A percentile compares a stretch with the other conserved stretches of the same genome.
Conservation (phyloP, 306 rosid genomes). For the Trifolium pratense region DNA sequence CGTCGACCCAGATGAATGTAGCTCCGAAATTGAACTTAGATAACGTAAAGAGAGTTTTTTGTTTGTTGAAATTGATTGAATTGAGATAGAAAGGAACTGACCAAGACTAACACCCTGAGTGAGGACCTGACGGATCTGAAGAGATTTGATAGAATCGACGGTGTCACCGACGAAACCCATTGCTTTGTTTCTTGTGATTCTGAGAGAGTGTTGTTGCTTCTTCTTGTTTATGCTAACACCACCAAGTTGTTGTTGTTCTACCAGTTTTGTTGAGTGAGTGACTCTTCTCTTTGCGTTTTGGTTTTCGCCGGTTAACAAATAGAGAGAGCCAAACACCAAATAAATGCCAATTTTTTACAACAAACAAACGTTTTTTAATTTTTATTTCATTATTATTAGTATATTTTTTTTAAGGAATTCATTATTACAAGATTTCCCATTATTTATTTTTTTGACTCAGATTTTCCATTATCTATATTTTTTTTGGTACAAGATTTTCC, state of each 20-base stretch:
- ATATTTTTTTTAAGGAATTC: neutral
- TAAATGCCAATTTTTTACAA: neutral
- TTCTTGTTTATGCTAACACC: too few relatives aligned
- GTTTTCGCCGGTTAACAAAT: neutral
- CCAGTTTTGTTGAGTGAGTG: neutral
- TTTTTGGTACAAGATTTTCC: neutral
- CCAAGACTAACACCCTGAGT: conserved; percentile 85
- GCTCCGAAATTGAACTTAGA: neutral
- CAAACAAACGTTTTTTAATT: neutral
- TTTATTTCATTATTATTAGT: neutral
- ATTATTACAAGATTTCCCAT: neutral
- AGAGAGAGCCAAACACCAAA: conserved; percentile 3
- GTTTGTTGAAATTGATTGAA: neutral
- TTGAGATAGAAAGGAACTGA: conserved; percentile 41
- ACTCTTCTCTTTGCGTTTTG: neutral
- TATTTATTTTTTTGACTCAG: too few relatives aligned
- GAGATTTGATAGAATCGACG: conserved; percentile 73
- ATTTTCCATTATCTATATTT: too few relatives aligned
- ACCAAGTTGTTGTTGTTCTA: too few relatives aligned
- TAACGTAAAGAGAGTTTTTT: neutral
- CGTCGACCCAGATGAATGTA: neutral
- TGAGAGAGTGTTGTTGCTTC: too few relatives aligned
- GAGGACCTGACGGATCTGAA: conserved; percentile 88
- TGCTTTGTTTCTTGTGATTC: too few relatives aligned
- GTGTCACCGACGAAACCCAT: conserved; percentile 81